phyloP scores from a whole-genome alignment of 139 green algal genomes.

The Picochlorum sp. region DNA sequence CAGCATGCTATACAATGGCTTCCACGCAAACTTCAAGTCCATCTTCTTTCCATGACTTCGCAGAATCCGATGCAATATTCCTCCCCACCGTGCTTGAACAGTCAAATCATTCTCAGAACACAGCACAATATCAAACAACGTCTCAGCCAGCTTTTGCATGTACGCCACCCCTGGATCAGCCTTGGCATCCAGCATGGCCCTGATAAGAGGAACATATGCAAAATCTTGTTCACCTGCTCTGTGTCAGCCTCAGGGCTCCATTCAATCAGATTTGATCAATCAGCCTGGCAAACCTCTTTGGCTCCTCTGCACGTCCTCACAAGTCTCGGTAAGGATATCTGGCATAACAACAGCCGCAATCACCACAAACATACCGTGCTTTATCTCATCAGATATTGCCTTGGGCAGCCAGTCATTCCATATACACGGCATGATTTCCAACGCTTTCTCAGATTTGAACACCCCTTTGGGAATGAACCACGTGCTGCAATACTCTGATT shows the following conservation, averaged over 20 bases:
- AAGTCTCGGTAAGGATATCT: background rate
- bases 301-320: constrained; percentile 36
- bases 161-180: constrained; percentile 16
- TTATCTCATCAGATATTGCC: constrained; percentile 13
- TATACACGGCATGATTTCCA: constrained; percentile 13
- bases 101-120: constrained; percentile 20
- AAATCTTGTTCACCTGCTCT: background rate
- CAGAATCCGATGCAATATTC: constrained; percentile 37
- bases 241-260: constrained; percentile 18
- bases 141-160: constrained; percentile 17
- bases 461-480: too few species aligned
- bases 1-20: constrained; percentile 41
- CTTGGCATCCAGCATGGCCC: constrained; percentile 22
- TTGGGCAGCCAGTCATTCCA: constrained; percentile 43
- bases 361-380: background rate
- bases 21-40: constrained; percentile 47
- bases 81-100: constrained; percentile 38
- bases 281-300: constrained; percentile 30
- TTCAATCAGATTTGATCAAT: constrained; percentile 14
- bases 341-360: too few species aligned
- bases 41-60: constrained; percentile 33
- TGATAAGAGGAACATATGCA: constrained; percentile 37
- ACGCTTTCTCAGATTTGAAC: background rate
- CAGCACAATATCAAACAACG: constrained; percentile 42
- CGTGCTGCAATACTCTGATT: too few species aligned